Evolutionary conservation across 164 flowering plant species (phyloP), one percentile per base, ranked within the genome.

Genomic region (Protea cynaroides): DNA sequence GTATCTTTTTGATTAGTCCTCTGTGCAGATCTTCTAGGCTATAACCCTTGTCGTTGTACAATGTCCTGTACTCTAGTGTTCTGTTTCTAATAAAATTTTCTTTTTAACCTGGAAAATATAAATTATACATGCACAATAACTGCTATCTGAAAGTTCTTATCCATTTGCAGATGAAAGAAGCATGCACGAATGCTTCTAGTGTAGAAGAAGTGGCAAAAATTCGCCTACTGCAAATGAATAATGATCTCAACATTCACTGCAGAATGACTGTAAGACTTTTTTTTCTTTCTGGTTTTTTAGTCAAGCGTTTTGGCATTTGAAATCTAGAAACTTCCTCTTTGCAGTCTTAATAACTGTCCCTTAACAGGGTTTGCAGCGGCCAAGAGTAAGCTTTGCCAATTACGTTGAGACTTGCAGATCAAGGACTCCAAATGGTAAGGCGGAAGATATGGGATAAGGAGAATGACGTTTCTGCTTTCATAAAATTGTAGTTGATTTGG

Each of bases 221-320:
- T 46, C 80, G 80, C 40, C 74, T 84, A 13, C 12, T 44, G 46
- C 67, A 76, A 51, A 82, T 84, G 89, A 76, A 71, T 15, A 14
- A 58, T 24, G 83, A 82, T 67, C 81, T 82, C 40, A 52, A 65
- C 43, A 60, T 71, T 66, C 86, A 81, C 65, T 78, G 77, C 70
- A 78, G 80, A 76, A 69, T 76, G 68, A 60, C 72, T 4, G 89
- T 82, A 76, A 49, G 80, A 11, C n/a, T 44, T 1, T 40, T 46
- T 22, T 36, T 22, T 49, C n/a, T n/a, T 29, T 5, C 38, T 67
- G n/a, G 17, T 40, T 18, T 58, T 12, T 29, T 3, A 22, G 29
- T 29, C 46, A 40, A 10, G 7, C n/a, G n/a, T 36, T 23, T 13
- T 58, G 14, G 18, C 54, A 18, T 44, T 22, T 8, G 17, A 62